Base-by-base conservation (phyloP, 805 yeast species). In the Brettanomyces sp. region DNA sequence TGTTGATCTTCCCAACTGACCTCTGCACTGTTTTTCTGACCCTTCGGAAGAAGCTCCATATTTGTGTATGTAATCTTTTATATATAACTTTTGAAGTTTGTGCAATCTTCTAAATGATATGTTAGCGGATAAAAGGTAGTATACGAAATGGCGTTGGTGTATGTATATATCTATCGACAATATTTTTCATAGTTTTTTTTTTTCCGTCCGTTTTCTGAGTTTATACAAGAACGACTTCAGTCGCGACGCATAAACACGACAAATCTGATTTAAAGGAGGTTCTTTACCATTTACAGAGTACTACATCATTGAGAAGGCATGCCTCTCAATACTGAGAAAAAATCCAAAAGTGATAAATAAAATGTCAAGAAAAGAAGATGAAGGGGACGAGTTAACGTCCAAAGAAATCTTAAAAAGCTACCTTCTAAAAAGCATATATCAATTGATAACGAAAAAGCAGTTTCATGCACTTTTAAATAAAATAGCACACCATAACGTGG, bases 1-100 rank as follows among this genome's bases (percentile, higher is more conserved):
- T 85, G 81, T 67, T 91, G 99, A 62, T 91, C 98, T 47, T 77
- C 86, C 83, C 87, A 81, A 25, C 73, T 65, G 24, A 85, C 95
- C 52, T 82, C 86, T 0, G 72, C 62, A 4, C 72, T 72, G 57
- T 77, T 77, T 43, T 60, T 60, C 52, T 76, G 76, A 25, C 82
- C 82, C 52, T 73, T 72, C 3, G 84, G 83, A 46, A 78, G 52
- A 51, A 65, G 48, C 36, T 60, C 63, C 64, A 61, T 61, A 18
- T 14, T 44, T 18, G 51, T 28, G 7, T 7, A 28, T 28, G 36
- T 12, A 33, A n/a, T 33, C 18, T 18, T 18, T 18, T 18, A 18
- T 18, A 18, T 18, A 18, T 18, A 18, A 18, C 18, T 18, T 18
- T 18, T 18, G 18, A 18, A 18, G 18, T 18, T 18, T 18, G 18